phyloP scores from a whole-genome alignment of 1,284 basidiomycete genomes.

The Trametes hirsuta region DNA sequence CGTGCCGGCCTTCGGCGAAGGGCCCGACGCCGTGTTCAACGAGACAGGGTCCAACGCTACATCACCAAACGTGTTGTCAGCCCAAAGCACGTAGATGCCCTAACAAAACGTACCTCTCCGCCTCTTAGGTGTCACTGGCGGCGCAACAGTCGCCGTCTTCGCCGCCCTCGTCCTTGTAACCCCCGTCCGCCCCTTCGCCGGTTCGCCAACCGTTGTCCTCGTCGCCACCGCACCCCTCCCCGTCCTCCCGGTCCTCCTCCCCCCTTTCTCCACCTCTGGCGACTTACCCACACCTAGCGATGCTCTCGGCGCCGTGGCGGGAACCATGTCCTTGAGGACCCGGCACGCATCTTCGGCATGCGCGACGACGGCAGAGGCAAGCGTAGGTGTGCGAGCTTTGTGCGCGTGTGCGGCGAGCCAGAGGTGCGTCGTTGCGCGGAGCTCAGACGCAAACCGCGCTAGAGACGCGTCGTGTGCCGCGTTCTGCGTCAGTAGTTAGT shows the following conservation, averaged over 20 bases:
- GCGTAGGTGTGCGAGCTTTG: constrained; percentile 45
- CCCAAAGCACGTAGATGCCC: no score
- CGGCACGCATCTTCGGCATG: constrained; percentile 56
- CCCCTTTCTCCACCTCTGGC: neutral
- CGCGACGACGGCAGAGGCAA: constrained; percentile 44
- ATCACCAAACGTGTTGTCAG: neutral
- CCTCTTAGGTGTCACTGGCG: constrained; percentile 33
- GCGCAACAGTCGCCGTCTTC: constrained; percentile 9
- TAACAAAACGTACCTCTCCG: constrained; percentile 41
- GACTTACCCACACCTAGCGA: constrained; percentile 10
- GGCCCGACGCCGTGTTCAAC: constrained; percentile 34
- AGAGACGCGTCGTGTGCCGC: constrained; percentile 45
- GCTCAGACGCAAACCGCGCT: constrained; percentile 46
- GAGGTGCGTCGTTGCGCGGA: constrained; percentile 55
- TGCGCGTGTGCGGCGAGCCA: constrained; percentile 71
- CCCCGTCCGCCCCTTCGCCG: constrained; percentile 35
- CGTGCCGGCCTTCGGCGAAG: constrained; percentile 24
- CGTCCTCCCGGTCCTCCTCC: constrained; percentile 2
- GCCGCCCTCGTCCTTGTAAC: constrained; percentile 13
- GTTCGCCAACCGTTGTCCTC: constrained; percentile 14
- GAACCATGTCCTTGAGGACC: constrained; percentile 46
- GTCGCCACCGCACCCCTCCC: constrained; percentile 16
- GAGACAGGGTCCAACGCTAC: constrained; percentile 42
- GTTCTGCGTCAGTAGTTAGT: constrained; percentile 34
- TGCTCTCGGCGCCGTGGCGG: constrained; percentile 15